Percentiles rank a stretch among this genome's conserved stretches.
Evolutionary conservation across 306 rosid genomes (phyloP).

Genomic region (Corylus heterophylla): DNA sequence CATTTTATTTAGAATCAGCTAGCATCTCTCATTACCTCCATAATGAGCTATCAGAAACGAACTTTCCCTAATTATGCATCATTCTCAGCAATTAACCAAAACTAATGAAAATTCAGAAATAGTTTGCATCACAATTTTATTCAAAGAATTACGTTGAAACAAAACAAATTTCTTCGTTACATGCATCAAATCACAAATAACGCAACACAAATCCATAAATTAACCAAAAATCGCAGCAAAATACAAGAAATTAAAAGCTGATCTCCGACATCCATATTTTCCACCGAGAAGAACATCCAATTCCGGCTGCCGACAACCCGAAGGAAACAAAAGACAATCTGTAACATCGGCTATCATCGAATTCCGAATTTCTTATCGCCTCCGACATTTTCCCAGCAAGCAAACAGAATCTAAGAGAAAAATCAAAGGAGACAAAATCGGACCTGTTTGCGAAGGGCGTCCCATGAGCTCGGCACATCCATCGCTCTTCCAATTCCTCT

Average conservation of each 20-base stretch:
- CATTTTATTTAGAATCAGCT: background rate
- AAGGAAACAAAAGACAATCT: constrained; percentile 13
- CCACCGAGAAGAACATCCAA: background rate
- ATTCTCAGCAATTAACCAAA: background rate
- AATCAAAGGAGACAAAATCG: background rate
- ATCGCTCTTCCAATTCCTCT: constrained; percentile 36
- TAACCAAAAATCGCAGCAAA: background rate
- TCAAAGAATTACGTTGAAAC: background rate
- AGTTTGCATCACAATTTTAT: background rate
- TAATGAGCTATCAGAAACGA: background rate
- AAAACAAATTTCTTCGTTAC: background rate
- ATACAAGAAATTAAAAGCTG: constrained; percentile 4
- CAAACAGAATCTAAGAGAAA: constrained; percentile 7
- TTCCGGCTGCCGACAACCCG: constrained; percentile 17
- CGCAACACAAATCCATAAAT: constrained; percentile 13
- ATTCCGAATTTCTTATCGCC: constrained; percentile 11
- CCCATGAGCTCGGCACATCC: constrained; percentile 91
- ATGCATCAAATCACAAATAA: background rate
- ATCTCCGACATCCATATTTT: constrained; percentile 13
- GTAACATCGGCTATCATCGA: background rate
- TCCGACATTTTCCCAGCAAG: background rate
- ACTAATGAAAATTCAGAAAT: background rate
- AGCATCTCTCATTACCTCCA: background rate
- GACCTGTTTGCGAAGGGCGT: constrained; percentile 96
- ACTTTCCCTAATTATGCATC: background rate